These are phyloP conservation scores for Panicum miliaceum DNA, from an alignment of 176 grass and related monocot species.

Conservation along the genomic window DNA sequence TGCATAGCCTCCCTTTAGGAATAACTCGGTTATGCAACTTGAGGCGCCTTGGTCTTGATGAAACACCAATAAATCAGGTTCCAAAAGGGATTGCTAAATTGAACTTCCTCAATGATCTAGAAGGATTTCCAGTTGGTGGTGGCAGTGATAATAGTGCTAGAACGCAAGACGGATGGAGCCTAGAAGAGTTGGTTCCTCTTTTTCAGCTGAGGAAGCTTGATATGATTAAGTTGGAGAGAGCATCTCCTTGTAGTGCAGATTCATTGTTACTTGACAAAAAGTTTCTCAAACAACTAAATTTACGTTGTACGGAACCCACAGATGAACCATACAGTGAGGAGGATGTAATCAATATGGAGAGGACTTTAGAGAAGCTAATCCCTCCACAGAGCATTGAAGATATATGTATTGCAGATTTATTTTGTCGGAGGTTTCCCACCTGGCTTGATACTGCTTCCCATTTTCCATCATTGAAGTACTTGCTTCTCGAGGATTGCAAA, in stretches of 20 bases:
- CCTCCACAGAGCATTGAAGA: slow-evolving; percentile 4
- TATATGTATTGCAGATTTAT: background rate
- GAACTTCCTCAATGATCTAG: background rate
- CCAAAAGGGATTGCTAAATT: slow-evolving; percentile 2
- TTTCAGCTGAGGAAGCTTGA: background rate
- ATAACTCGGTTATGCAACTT: slow-evolving; percentile 14
- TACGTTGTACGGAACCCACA: accelerated
- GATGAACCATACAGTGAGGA: background rate
- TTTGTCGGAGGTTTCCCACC: background rate
- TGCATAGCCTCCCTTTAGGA: background rate
- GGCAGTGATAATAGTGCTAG: background rate
- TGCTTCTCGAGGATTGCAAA: background rate
- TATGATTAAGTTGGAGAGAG: slow-evolving; percentile 17
- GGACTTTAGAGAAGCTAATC: slow-evolving; percentile 23
- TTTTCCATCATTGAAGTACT: background rate
- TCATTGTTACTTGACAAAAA: slow-evolving; percentile 13
- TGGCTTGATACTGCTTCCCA: background rate
- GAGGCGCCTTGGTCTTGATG: background rate
- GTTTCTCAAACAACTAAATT: background rate
- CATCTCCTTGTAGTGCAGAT: background rate
- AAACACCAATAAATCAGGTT: background rate
- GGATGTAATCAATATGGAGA: slow-evolving; percentile 24
- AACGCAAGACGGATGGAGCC: slow-evolving; percentile 26
- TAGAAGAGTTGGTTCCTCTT: slow-evolving; percentile 19
- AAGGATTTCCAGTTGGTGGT: background rate